A percentile compares a stretch with the other conserved stretches of the same genome.
These are phyloP conservation scores for Acorus calamus DNA, from an alignment of 106 monocot species.

Conservation along the genomic window DNA sequence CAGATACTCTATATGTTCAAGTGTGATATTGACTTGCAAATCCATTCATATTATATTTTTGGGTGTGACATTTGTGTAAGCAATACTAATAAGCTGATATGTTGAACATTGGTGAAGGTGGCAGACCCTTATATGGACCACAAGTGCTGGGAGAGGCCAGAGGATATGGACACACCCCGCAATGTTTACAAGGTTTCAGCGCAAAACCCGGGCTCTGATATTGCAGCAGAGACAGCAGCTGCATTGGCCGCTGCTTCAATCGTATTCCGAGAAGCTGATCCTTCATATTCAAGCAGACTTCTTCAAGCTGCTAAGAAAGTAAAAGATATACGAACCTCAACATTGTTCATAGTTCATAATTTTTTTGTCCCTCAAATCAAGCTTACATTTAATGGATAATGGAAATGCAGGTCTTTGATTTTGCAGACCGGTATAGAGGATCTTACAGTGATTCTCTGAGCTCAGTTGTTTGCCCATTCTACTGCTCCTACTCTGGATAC, in stretches of 20 bases:
- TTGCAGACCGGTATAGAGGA: constrained; percentile 49
- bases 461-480: constrained; percentile 69
- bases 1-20: constrained; percentile 46
- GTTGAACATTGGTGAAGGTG: constrained; percentile 16
- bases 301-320: constrained; percentile 31
- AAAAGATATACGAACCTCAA: neutral
- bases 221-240: constrained; percentile 66
- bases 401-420: constrained; percentile 57
- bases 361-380: neutral
- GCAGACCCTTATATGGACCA: constrained; percentile 68
- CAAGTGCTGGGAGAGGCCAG: constrained; percentile 79
- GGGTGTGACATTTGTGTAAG: neutral
- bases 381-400: neutral
- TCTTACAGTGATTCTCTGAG: constrained; percentile 72
- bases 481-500: constrained; percentile 83
- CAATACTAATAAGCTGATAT: neutral
- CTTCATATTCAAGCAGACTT: constrained; percentile 40
- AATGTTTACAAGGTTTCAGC: constrained; percentile 48
- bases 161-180: constrained; percentile 79
- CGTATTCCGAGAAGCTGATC: constrained; percentile 40
- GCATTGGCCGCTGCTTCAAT: constrained; percentile 66
- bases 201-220: constrained; percentile 67
- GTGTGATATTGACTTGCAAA: constrained; percentile 7
- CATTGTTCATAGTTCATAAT: neutral
- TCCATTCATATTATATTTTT: neutral